These are phyloP conservation scores for Mariannaea sp. DNA, from an alignment of 2,329 filamentous ascomycete species.

Conservation along the genomic window DNA sequence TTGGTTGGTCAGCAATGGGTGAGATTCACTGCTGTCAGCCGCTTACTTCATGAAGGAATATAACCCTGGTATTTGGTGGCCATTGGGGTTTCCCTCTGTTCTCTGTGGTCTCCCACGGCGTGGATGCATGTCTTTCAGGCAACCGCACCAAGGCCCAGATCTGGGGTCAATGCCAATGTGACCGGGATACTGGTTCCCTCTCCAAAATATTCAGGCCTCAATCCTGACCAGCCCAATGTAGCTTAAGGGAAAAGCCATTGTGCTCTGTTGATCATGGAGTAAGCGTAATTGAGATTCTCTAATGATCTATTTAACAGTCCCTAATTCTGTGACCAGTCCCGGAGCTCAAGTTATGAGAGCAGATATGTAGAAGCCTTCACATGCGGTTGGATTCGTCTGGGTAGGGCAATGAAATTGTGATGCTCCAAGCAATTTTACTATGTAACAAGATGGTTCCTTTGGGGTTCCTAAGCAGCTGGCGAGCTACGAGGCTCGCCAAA, in stretches of 20 bases:
- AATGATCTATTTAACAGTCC: background rate
- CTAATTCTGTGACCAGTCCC: background rate
- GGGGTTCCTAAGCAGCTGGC: no score
- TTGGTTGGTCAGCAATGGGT: background rate
- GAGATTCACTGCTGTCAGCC: constrained; percentile 1
- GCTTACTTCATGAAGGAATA: constrained; percentile 2
- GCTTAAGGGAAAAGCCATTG: background rate
- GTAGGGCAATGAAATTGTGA: no score
- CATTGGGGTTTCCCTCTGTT: no score
- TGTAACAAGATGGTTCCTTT: no score
- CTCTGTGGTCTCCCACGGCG: background rate
- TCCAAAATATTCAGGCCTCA: background rate
- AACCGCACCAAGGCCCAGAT: background rate
- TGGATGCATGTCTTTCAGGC: background rate
- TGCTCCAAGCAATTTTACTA: no score
- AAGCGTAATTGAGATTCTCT: background rate
- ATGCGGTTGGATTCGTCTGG: no score
- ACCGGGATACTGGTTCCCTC: constrained; percentile 1
- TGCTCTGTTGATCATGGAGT: background rate
- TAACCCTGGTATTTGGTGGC: background rate
- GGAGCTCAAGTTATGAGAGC: background rate
- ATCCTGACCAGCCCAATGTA: background rate
- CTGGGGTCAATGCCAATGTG: background rate
- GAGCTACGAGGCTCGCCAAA: no score
- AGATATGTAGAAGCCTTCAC: no score